Evolutionary conservation across 176 grass and related monocot genomes (phyloP).

Genomic region (Phoenix dactylifera): DNA sequence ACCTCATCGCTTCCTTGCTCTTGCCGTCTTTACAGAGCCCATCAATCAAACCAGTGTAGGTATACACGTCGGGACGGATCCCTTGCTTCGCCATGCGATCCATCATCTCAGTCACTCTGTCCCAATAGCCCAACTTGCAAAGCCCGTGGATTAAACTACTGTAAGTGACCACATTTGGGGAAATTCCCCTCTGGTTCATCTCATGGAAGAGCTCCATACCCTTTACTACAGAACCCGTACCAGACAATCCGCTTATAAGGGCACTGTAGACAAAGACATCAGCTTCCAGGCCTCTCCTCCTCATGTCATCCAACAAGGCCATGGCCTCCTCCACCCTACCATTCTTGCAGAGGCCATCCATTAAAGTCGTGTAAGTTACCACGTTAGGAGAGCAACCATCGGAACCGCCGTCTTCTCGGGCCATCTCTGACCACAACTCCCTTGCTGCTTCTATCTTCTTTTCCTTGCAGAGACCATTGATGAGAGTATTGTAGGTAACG

Average conservation of each 20-base stretch:
- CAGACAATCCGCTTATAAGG: not conserved
- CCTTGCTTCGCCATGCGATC: slow-evolving; percentile 6
- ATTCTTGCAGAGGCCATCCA: slow-evolving; percentile 12
- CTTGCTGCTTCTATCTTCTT: slow-evolving; percentile 9
- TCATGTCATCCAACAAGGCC: slow-evolving; percentile 5
- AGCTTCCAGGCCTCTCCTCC: not conserved
- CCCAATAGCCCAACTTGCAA: slow-evolving; percentile 48
- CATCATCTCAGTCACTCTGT: slow-evolving; percentile 9
- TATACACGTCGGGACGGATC: slow-evolving; percentile 11
- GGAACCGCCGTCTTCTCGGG: not conserved
- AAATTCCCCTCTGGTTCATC: slow-evolving; percentile 7
- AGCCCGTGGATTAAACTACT: slow-evolving; percentile 40
- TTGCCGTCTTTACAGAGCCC: slow-evolving; percentile 53
- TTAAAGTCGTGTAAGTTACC: slow-evolving; percentile 14
- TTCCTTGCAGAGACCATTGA: slow-evolving; percentile 22
- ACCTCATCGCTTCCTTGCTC: slow-evolving; percentile 22
- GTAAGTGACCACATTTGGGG: slow-evolving; percentile 33
- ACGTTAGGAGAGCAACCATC: not conserved
- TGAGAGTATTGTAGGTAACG: slow-evolving; percentile 15
- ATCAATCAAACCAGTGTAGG: slow-evolving; percentile 36
- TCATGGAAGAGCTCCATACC: slow-evolving; percentile 1
- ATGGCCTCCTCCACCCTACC: slow-evolving; percentile 12
- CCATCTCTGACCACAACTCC: slow-evolving; percentile 10
- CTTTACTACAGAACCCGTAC: not conserved
- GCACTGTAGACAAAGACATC: slow-evolving; percentile 6